Percentiles rank a stretch among this genome's conserved stretches.
phyloP scores from a whole-genome alignment of 306 rosid species.

The Vicia sativa region DNA sequence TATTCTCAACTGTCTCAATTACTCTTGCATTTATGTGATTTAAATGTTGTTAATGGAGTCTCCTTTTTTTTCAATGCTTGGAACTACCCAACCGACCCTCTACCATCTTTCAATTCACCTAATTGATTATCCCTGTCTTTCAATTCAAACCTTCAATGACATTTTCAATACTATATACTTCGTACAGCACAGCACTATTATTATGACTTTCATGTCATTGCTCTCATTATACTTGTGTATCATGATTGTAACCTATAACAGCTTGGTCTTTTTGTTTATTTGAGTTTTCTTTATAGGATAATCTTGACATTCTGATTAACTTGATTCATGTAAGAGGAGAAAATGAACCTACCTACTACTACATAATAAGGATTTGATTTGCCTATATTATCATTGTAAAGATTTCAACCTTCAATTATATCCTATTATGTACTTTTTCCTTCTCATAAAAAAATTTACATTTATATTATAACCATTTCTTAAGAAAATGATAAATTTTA shows the following conservation, averaged over 20 bases:
- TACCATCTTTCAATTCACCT: constrained; percentile 44
- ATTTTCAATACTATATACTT: constrained; percentile 7
- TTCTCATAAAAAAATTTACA: too few relatives aligned
- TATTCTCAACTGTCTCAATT: constrained; percentile 79
- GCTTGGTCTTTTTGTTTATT: not conserved
- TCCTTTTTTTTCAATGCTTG: constrained; percentile 61
- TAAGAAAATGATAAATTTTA: too few relatives aligned
- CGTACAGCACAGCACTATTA: constrained; percentile 9
- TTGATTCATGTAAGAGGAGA: not conserved
- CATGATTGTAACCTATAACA: constrained; percentile 31
- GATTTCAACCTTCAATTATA: not conserved
- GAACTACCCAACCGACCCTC: constrained; percentile 68
- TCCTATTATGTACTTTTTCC: not conserved
- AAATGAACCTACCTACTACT: not conserved
- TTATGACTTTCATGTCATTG: constrained; percentile 34
- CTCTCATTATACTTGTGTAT: constrained; percentile 28
- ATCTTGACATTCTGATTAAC: not conserved
- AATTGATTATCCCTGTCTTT: constrained; percentile 40
- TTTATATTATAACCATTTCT: too few relatives aligned
- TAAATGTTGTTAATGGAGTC: constrained; percentile 65
- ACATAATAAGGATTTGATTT: not conserved
- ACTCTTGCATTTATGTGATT: constrained; percentile 81
- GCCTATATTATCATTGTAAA: not conserved
- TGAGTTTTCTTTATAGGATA: constrained; percentile 6
- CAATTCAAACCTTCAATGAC: constrained; percentile 27